Conservation (phyloP, 2,329 filamentous ascomycete species). For the Xylariales sp. region DNA sequence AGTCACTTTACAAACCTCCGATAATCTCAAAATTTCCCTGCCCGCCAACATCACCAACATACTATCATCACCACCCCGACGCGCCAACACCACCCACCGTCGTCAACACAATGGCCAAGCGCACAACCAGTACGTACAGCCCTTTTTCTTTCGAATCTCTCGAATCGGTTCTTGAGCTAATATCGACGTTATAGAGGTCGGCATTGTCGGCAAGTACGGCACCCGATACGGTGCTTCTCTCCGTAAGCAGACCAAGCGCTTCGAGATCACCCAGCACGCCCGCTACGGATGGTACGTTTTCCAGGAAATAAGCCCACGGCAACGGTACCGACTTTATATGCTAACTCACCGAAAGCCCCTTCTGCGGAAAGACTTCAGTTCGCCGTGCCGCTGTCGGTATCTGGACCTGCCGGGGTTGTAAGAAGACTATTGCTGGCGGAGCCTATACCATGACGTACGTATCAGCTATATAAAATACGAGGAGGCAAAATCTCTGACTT, state of each 20-base stretch:
- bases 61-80: conserved; percentile 31
- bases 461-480: conserved; percentile 16
- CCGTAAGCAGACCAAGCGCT: conserved; percentile 99
- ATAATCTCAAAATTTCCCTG: conserved; percentile 37
- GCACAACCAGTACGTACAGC: conserved; percentile 34
- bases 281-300: conserved; percentile 67
- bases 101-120: conserved; percentile 38
- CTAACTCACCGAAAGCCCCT: conserved; percentile 66
- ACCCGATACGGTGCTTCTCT: conserved; percentile 90
- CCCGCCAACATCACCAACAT: conserved; percentile 34
- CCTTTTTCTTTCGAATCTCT: background rate
- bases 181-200: conserved; percentile 59
- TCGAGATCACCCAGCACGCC: conserved; percentile 99
- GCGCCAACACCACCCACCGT: conserved; percentile 29
- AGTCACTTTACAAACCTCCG: conserved; percentile 31
- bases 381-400: conserved; percentile 86
- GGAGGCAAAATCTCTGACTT: conserved; percentile 20
- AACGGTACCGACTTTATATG: background rate
- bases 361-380: conserved; percentile 97
- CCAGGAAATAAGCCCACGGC: conserved; percentile 7
- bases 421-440: conserved; percentile 92
- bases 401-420: conserved; percentile 96
- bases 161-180: conserved; percentile 23
- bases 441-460: conserved; percentile 94
- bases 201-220: conserved; percentile 41